Base-by-base conservation (phyloP, 306 rosid genomes). In the Cyamopsis tetragonoloba region DNA sequence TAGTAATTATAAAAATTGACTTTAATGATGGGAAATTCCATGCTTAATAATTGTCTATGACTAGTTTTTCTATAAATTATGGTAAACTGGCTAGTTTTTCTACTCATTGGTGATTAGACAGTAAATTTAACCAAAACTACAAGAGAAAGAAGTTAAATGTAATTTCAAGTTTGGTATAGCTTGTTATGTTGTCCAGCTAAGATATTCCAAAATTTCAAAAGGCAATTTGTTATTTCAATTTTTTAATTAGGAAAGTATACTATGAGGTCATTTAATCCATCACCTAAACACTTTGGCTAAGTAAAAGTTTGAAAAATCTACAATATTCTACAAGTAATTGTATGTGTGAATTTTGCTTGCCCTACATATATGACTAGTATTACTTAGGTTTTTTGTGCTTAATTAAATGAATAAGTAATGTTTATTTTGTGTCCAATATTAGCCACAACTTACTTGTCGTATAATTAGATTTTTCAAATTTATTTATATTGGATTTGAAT, bases 121-220 rank as follows among this genome's bases (percentile, higher is more conserved):
- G 43, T 9, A n/a, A 56, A 34, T n/a, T n/a, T n/a, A n/a, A n/a
- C n/a, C 32, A 35, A 44, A 26, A 66, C n/a, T n/a, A 14, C 13
- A 55, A 8, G 5, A 43, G 30, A 6, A 54, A 53, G 9, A 69
- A 39, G 46, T 2, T 27, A 55, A 20, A 55, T 44, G 47, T 17
- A 67, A 65, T 56, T 44, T 26, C 38, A 24, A 17, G 54, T 59
- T 43, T 64, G 43, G 60, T 64, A n/a, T n/a, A 42, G 50, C n/a
- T 32, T 43, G 42, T 27, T 18, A 22, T 55, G 79, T 5, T 56
- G 56, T 58, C 61, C 69, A 66, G 69, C 79, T 67, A 67, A 66
- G 26, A 22, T 46, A 11, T n/a, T 30, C 47, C 53, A 34, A 37
- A 57, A 1, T 47, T 37, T 66, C 63, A 31, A 63, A 75, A 27